A percentile compares a stretch with the other conserved stretches of the same genome.
Conservation (phyloP, 805 yeast species). For the Sugiyamaella marilandica region DNA sequence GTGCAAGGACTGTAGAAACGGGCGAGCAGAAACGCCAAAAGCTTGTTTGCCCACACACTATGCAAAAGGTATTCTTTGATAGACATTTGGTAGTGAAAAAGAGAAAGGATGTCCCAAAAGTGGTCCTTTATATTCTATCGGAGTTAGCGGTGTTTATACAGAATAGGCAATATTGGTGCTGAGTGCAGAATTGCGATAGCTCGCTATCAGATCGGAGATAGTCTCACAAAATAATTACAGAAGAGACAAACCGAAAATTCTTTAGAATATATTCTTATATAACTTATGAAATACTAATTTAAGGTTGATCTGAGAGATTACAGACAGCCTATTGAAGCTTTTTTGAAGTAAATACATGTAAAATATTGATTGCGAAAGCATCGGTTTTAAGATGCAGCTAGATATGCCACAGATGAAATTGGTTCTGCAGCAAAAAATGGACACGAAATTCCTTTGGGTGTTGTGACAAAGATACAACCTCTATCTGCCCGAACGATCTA, state of each 20-base stretch:
- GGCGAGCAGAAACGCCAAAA: conserved; percentile 6
- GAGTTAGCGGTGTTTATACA: neutral
- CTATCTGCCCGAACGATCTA: too few relatives aligned
- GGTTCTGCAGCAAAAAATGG: too few relatives aligned
- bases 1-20: conserved; percentile 6
- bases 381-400: conserved; percentile 33
- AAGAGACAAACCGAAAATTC: neutral
- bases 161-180: too few relatives aligned
- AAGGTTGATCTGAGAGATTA: too few relatives aligned
- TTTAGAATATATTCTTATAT: neutral
- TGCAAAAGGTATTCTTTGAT: neutral
- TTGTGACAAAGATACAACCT: too few relatives aligned
- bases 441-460: too few relatives aligned
- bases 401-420: too few relatives aligned
- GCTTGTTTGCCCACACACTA: neutral
- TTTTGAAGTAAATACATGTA: conserved; percentile 39
- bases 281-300: neutral
- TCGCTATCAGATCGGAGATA: neutral
- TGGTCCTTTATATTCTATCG: neutral
- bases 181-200: neutral
- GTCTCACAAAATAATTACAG: neutral
- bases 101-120: neutral
- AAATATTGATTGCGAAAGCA: conserved; percentile 37
- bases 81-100: too few relatives aligned
- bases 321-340: too few relatives aligned